Evolutionary conservation across 805 yeast genomes (phyloP), one percentile per base, ranked within the genome.

Genomic region (Monosporozyma solicola): DNA sequence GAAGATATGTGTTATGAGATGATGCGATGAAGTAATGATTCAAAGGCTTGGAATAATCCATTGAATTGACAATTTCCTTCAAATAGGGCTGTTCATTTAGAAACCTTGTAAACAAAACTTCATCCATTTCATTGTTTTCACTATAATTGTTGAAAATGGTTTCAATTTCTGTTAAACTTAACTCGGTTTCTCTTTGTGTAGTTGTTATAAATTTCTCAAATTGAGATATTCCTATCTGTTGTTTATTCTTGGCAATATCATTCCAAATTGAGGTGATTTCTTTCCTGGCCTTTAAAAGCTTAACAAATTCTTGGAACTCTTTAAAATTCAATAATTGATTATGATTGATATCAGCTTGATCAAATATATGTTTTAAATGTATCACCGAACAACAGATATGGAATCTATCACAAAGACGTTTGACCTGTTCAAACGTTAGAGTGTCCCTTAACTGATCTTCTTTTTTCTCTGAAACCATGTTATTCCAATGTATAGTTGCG

Each of bases 1-100:
- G 69, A 3, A 94, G 72, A 62, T 94, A 94, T 0, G 99, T 94
- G 65, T 94, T 94, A 67, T 94, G 99, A 0, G 97, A 90, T 0
- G 97, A 88, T 0, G 96, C 89, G 32, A 95, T 86, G 63, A 73
- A 89, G 66, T 95, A 94, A 60, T 91, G 92, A 63, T 82, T 87
- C 39, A 94, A 63, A 0, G 99, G 98, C 29, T 73, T 72, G 0
- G 79, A 63, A 53, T 78, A 73, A 55, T 82, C 82, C 22, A 47
- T 48, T 20, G 45, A 15, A 13, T 41, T 48, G 39, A 60, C 64
- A 2, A 51, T 53, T 1, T 58, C 51, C 3, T 55, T 57, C 22
- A 63, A 53, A 47, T 70, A 61, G 0, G 70, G 55, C 27, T 69
- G 66, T 2, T 68, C 61, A 1, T 67, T 65, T 15, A 74, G 56